phyloP scores from a whole-genome alignment of 1,284 basidiomycete genomes.

The Cryptococcus amylolentus region DNA sequence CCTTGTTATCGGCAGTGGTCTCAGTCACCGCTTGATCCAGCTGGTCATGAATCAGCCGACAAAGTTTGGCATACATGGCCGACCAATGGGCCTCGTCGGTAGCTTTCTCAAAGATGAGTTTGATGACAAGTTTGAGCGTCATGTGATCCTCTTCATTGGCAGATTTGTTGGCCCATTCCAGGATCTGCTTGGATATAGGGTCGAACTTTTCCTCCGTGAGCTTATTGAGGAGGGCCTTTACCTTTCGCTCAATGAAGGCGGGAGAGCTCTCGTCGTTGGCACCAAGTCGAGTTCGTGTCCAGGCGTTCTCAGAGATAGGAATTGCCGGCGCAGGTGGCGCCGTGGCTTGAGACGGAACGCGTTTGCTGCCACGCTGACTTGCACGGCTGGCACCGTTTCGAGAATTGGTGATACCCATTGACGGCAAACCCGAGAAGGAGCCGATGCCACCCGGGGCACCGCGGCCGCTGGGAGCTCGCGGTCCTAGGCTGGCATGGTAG shows the following conservation, averaged over 20 bases:
- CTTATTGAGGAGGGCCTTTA: slow-evolving; percentile 91
- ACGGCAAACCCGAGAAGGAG: slow-evolving; percentile 22
- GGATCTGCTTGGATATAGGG: slow-evolving; percentile 87
- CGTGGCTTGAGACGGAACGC: slow-evolving; percentile 28
- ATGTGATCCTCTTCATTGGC: slow-evolving; percentile 87
- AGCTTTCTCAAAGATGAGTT: slow-evolving; percentile 94
- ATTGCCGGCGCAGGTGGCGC: slow-evolving; percentile 60
- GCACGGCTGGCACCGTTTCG: slow-evolving; percentile 33
- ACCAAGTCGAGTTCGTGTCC: slow-evolving; percentile 56
- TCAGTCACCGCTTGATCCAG: slow-evolving; percentile 83
- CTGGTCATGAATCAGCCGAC: slow-evolving; percentile 88
- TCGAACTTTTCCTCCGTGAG: slow-evolving; percentile 97
- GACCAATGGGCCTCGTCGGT: slow-evolving; percentile 94
- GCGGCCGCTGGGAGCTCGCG: slow-evolving; percentile 66
- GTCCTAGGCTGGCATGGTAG: slow-evolving; percentile 58
- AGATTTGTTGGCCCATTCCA: slow-evolving; percentile 90
- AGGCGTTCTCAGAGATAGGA: slow-evolving; percentile 74
- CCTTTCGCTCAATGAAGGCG: slow-evolving; percentile 85
- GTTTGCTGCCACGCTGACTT: slow-evolving; percentile 42
- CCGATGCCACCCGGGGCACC: slow-evolving; percentile 49
- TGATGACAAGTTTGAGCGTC: slow-evolving; percentile 91
- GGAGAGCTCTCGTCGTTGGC: slow-evolving; percentile 63
- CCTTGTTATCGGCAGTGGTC: slow-evolving; percentile 73
- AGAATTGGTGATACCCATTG: slow-evolving; percentile 27
- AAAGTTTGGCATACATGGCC: slow-evolving; percentile 94